Percentiles rank a stretch among this genome's conserved stretches.
Conservation (phyloP, 345 rosid genomes). For the Syzygium grande region DNA sequence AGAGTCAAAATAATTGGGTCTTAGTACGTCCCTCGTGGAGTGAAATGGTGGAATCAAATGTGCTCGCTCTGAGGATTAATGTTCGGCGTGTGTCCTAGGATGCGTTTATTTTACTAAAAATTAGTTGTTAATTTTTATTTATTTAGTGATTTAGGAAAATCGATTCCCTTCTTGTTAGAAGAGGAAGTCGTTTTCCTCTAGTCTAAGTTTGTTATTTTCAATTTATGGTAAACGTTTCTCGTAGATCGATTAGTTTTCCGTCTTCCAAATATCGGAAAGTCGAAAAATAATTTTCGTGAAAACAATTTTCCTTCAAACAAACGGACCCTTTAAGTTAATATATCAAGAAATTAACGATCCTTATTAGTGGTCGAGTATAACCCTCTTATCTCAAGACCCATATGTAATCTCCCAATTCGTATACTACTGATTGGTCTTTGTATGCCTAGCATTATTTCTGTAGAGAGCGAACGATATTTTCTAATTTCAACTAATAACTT, state of each 20-base stretch:
- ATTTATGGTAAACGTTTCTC: accelerated
- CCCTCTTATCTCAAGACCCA: neutral
- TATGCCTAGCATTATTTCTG: neutral
- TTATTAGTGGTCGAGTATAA: neutral
- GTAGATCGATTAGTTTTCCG: neutral
- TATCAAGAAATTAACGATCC: neutral
- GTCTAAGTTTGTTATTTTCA: neutral
- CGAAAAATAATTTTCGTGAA: accelerated
- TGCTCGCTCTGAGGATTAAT: neutral
- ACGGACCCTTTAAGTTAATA: neutral
- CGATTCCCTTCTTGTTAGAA: neutral
- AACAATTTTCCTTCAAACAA: neutral
- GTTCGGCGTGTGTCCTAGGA: neutral
- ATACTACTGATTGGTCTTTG: neutral
- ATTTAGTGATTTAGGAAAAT: neutral
- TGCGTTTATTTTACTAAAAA: neutral
- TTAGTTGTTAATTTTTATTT: neutral
- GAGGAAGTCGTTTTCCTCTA: neutral
- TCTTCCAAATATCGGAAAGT: neutral
- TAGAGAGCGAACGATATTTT: neutral
- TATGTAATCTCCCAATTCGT: neutral
- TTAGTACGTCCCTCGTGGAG: neutral
- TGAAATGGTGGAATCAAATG: neutral
- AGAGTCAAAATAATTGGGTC: neutral
- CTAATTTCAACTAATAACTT: neutral